Evolutionary conservation across 148 eudicot genomes (phyloP).

Genomic region (Amaranthus cruentus): DNA sequence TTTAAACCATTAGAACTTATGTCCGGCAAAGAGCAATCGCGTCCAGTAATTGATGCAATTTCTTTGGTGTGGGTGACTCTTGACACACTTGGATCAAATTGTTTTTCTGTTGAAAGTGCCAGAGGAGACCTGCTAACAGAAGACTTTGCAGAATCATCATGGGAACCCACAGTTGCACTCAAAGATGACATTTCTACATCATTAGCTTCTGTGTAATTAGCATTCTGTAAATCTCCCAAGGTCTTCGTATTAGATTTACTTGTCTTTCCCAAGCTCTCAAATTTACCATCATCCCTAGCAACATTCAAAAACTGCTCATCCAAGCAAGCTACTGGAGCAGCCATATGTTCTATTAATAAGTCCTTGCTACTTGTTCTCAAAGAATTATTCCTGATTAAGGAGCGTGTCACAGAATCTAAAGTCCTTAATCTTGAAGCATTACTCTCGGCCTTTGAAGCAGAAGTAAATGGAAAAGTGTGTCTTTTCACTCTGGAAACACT

Average conservation of each 20-base stretch:
- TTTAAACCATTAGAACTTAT: slow-evolving; percentile 26
- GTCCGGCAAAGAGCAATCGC: slow-evolving; percentile 32
- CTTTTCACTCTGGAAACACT: slow-evolving; percentile 31
- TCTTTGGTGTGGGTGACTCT: slow-evolving; percentile 21
- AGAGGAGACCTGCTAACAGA: slow-evolving; percentile 28
- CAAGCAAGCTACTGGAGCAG: slow-evolving; percentile 43
- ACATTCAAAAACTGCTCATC: slow-evolving; percentile 34
- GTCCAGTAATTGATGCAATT: slow-evolving; percentile 23
- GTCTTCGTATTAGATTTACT: slow-evolving; percentile 19
- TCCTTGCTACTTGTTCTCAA: slow-evolving; percentile 19
- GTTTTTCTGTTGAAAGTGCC: slow-evolving; percentile 31
- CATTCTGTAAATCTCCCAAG: slow-evolving; percentile 17
- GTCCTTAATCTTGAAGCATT: slow-evolving; percentile 33
- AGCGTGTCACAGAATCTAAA: slow-evolving; percentile 21
- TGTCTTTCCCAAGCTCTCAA: slow-evolving; percentile 12
- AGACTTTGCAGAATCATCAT: slow-evolving; percentile 11
- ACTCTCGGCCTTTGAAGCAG: slow-evolving; percentile 41
- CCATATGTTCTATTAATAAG: slow-evolving; percentile 24
- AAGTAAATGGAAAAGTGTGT: slow-evolving; percentile 41
- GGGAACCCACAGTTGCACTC: slow-evolving; percentile 10
- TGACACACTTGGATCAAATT: slow-evolving; percentile 18
- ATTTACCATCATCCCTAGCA: slow-evolving; percentile 25
- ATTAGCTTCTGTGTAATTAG: slow-evolving; percentile 22
- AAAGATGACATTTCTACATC: slow-evolving; percentile 23
- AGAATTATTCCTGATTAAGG: slow-evolving; percentile 25